Conservation (phyloP, 176 grass and related monocot species). For the Carex kokanica region DNA sequence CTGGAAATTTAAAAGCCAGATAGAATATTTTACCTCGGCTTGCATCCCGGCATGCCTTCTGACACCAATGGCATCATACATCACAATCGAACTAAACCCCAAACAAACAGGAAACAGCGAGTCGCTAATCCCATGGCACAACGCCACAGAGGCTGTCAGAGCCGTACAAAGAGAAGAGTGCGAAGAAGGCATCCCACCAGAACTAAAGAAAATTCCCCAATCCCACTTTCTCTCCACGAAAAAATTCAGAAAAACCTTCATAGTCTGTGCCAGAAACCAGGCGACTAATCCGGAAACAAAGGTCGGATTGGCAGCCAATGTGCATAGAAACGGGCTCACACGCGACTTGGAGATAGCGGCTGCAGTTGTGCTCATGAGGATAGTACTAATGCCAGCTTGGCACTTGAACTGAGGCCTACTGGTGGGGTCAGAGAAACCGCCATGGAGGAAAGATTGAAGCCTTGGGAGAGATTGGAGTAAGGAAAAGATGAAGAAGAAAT, state of each 20-base stretch:
- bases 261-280: constrained; percentile 66
- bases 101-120: constrained; percentile 90
- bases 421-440: constrained; percentile 40
- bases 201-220: constrained; percentile 72
- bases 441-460: constrained; percentile 35
- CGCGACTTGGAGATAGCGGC: constrained; percentile 65
- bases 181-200: constrained; percentile 94
- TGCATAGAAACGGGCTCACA: constrained; percentile 61
- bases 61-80: constrained; percentile 95
- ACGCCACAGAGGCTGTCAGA: constrained; percentile 79
- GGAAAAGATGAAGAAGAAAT: constrained; percentile 21
- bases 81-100: constrained; percentile 83
- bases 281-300: constrained; percentile 82
- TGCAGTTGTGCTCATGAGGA: constrained; percentile 95
- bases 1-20: not conserved
- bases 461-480: constrained; percentile 34
- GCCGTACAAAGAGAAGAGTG: constrained; percentile 90
- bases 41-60: constrained; percentile 96
- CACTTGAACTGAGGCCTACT: constrained; percentile 20
- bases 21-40: constrained; percentile 61
- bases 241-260: constrained; percentile 75
- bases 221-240: constrained; percentile 87
- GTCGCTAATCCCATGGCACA: constrained; percentile 84
- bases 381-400: constrained; percentile 54
- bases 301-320: constrained; percentile 80